These are phyloP conservation scores for Cordyceps javanica DNA, from an alignment of 2,329 filamentous ascomycete genomes.

Conservation along the genomic window DNA sequence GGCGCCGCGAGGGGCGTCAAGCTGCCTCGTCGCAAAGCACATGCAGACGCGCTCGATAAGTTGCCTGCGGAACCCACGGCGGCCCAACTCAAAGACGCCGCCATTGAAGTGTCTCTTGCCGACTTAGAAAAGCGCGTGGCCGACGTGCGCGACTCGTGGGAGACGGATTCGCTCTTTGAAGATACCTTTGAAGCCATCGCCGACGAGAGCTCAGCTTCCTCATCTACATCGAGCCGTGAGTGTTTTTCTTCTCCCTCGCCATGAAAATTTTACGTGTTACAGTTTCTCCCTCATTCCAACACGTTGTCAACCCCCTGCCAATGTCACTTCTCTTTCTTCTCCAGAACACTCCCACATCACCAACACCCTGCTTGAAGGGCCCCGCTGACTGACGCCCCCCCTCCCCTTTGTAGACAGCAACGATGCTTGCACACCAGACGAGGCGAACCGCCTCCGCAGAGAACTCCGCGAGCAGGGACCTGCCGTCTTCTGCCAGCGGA, in stretches of 20 bases:
- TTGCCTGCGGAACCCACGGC: constrained; percentile 28
- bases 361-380: not conserved
- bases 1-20: constrained; percentile 25
- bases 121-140: constrained; percentile 48
- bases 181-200: constrained; percentile 54
- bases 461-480: constrained; percentile 73
- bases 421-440: constrained; percentile 58
- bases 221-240: constrained; percentile 39
- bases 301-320: not conserved
- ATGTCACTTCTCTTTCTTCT: no score
- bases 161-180: constrained; percentile 58
- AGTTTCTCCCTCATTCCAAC: not conserved
- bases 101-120: constrained; percentile 30
- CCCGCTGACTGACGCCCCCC: not conserved
- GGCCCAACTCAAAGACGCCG: constrained; percentile 30
- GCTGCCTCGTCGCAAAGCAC: constrained; percentile 27
- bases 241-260: constrained; percentile 16
- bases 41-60: constrained; percentile 30
- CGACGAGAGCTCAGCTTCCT: constrained; percentile 37
- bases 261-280: not conserved
- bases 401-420: constrained; percentile 27
- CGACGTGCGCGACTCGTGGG: constrained; percentile 52
- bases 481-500: constrained; percentile 66
- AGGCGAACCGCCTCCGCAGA: constrained; percentile 62
- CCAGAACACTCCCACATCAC: constrained; percentile 9